Conservation (phyloP, 2,329 filamentous ascomycete species). For the Ophiostoma montium region DNA sequence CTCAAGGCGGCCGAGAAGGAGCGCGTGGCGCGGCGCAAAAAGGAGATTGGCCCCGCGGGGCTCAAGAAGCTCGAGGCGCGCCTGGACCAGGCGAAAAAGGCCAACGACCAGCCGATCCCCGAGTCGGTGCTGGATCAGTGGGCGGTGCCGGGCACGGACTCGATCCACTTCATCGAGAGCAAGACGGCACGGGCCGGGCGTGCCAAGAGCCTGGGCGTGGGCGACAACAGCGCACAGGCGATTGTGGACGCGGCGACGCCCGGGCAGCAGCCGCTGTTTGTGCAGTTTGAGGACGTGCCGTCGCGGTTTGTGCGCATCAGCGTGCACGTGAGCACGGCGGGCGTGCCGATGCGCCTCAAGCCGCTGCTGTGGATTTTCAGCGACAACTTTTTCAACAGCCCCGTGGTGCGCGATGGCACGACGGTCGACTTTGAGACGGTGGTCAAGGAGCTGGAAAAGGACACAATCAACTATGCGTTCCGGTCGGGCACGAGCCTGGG, state of each 20-base stretch:
- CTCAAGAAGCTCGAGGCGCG: conserved; percentile 59
- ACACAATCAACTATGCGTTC: conserved; percentile 75
- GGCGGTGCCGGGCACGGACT: conserved; percentile 70
- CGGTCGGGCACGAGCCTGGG: conserved; percentile 53
- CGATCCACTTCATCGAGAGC: conserved; percentile 89
- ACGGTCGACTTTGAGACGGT: conserved; percentile 80
- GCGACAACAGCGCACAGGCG: conserved; percentile 57
- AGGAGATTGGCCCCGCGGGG: conserved; percentile 68
- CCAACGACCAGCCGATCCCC: conserved; percentile 82
- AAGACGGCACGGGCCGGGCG: conserved; percentile 70
- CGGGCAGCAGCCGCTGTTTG: conserved; percentile 49
- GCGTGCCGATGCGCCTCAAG: conserved; percentile 67
- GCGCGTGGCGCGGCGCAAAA: conserved; percentile 64
- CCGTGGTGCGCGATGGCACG: conserved; percentile 62
- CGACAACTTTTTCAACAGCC: conserved; percentile 90
- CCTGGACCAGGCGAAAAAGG: conserved; percentile 69
- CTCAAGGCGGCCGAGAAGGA: conserved; percentile 70
- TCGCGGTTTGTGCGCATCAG: conserved; percentile 85
- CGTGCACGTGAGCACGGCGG: conserved; percentile 63
- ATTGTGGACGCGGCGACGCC: conserved; percentile 54
- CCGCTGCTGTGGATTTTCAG: conserved; percentile 74
- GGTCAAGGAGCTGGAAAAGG: conserved; percentile 77
- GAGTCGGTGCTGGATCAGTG: conserved; percentile 67
- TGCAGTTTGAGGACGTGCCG: conserved; percentile 93
- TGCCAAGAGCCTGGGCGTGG: conserved; percentile 55